These are phyloP conservation scores for Jacaranda copaia DNA, from an alignment of 257 asterid species.

Conservation along the genomic window DNA sequence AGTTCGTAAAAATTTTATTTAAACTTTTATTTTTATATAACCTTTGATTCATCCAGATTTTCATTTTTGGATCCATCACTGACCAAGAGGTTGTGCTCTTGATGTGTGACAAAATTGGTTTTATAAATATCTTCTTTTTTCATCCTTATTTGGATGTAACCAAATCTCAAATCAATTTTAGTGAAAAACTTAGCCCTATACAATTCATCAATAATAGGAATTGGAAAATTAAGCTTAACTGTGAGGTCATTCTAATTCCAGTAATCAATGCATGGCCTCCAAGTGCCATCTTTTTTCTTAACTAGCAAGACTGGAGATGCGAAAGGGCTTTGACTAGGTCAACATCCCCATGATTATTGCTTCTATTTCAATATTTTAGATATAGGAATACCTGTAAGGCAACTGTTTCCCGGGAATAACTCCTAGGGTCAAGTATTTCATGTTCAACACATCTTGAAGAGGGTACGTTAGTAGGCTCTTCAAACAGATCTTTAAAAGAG, in stretches of 20 bases:
- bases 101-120: neutral
- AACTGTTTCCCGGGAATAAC: too few species aligned
- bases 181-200: neutral
- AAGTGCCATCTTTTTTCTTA: neutral
- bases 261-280: neutral
- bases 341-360: too few species aligned
- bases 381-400: too few species aligned
- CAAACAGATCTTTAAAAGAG: too few species aligned
- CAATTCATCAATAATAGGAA: neutral
- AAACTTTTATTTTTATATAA: too few species aligned
- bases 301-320: neutral
- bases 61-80: too few species aligned
- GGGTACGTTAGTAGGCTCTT: too few species aligned
- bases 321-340: neutral
- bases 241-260: neutral
- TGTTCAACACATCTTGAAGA: too few species aligned
- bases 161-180: neutral
- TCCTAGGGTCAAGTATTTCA: too few species aligned
- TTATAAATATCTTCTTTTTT: neutral
- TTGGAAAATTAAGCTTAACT: neutral
- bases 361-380: too few species aligned
- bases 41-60: too few species aligned
- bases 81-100: neutral
- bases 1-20: too few species aligned
- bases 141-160: neutral